Evolutionary conservation across 768 basidiomycete species (phyloP).

Genomic region (Dioszegia crocea): DNA sequence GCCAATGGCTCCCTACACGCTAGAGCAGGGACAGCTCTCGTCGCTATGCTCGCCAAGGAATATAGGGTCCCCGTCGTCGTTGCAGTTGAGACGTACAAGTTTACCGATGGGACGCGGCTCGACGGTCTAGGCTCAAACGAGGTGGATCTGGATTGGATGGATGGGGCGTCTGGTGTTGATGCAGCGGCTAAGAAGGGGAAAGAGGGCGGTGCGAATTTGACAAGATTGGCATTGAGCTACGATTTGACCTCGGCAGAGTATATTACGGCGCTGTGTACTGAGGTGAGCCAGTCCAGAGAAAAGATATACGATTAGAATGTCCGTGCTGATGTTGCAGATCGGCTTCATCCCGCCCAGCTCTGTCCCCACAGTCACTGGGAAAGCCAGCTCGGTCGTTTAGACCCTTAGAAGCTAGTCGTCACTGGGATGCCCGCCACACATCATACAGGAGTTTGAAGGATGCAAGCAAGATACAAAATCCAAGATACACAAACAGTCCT

Average conservation of each 20-base stretch:
- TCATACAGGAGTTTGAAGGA: too few species aligned
- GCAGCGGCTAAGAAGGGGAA: background rate
- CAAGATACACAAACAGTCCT: background rate
- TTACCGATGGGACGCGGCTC: conserved; percentile 82
- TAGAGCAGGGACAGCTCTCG: conserved; percentile 88
- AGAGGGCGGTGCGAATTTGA: background rate
- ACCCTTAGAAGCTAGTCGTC: background rate
- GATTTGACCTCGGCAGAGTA: conserved; percentile 87
- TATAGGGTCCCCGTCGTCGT: conserved; percentile 88
- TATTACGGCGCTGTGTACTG: conserved; percentile 94
- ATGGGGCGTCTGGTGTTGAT: background rate
- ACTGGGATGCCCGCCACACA: background rate
- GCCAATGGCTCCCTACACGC: conserved; percentile 92
- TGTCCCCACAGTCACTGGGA: conserved; percentile 54
- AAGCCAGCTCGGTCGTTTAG: conserved; percentile 32
- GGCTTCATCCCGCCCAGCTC: conserved; percentile 91
- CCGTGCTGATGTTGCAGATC: conserved; percentile 46
- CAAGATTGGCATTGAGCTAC: conserved; percentile 64
- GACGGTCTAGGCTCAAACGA: conserved; percentile 97
- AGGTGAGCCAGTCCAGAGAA: conserved; percentile 53
- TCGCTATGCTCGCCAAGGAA: conserved; percentile 91
- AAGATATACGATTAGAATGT: background rate
- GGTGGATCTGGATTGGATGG: conserved; percentile 54
- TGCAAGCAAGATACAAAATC: conserved; percentile 2
- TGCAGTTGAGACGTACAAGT: conserved; percentile 98